Evolutionary conservation across 148 eudicot species (phyloP).

Genomic region (Arctostaphylos glauca): DNA sequence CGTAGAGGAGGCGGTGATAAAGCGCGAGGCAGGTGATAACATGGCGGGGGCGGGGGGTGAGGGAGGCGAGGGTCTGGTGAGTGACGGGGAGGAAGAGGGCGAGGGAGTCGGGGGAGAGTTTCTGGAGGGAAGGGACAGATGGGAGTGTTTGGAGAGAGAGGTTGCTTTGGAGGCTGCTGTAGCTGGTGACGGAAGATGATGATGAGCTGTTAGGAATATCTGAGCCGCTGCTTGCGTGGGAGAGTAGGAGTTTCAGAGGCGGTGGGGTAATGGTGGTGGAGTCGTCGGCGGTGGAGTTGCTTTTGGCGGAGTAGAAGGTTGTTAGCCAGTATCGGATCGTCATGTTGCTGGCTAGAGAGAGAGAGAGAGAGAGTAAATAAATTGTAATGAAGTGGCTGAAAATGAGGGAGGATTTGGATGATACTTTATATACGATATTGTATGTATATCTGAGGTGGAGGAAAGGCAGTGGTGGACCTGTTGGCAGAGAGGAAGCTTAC

Average conservation of each 20-base stretch:
- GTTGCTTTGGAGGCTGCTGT: conserved; percentile 37
- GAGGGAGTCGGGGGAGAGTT: conserved; percentile 32
- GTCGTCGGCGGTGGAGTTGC: conserved; percentile 14
- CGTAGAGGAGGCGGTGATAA: conserved; percentile 46
- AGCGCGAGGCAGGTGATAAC: conserved; percentile 31
- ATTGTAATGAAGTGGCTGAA: too few relatives aligned
- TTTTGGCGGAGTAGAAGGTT: conserved; percentile 28
- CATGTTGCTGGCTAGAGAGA: conserved; percentile 22
- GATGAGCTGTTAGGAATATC: conserved; percentile 15
- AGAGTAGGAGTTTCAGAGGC: conserved; percentile 16
- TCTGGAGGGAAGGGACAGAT: conserved; percentile 68
- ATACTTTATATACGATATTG: too few relatives aligned
- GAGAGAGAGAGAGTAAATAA: background rate
- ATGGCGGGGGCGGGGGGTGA: conserved; percentile 25
- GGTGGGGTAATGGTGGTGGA: conserved; percentile 9
- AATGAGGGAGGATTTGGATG: too few relatives aligned
- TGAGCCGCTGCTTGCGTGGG: conserved; percentile 24
- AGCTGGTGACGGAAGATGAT: conserved; percentile 19
- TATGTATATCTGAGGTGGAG: too few relatives aligned
- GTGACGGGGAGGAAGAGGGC: conserved; percentile 27
- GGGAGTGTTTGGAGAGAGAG: conserved; percentile 65
- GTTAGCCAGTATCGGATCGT: conserved; percentile 32
- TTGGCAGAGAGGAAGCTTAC: too few relatives aligned
- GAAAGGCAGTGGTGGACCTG: too few relatives aligned
- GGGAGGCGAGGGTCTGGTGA: conserved; percentile 30